Conservation (phyloP, 805 yeast species). For the Kazachstania taianensis region DNA sequence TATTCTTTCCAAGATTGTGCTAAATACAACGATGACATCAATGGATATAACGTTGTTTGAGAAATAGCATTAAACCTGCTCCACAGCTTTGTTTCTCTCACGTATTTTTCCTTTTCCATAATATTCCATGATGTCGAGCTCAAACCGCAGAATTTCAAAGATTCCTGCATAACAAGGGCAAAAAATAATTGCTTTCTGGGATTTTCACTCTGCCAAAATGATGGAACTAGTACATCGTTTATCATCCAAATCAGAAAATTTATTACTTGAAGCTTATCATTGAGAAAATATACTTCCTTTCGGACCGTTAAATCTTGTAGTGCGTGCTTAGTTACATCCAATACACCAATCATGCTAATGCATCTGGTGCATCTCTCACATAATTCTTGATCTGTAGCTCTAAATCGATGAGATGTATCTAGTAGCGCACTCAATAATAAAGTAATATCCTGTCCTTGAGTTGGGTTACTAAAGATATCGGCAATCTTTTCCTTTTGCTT, state of each 20-base stretch:
- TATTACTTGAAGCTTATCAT: conserved; percentile 49
- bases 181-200: conserved; percentile 75
- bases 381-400: conserved; percentile 37
- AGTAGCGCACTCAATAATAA: conserved; percentile 43
- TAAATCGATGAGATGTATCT: conserved; percentile 48
- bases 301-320: conserved; percentile 27
- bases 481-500: conserved; percentile 39
- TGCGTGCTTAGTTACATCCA: conserved; percentile 54
- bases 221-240: conserved; percentile 62
- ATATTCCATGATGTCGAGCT: conserved; percentile 29
- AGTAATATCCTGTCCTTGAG: conserved; percentile 29
- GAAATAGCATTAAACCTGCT: conserved; percentile 52
- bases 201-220: conserved; percentile 83
- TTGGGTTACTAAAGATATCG: conserved; percentile 30
- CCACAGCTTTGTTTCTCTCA: conserved; percentile 41
- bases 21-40: conserved; percentile 59
- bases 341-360: conserved; percentile 65
- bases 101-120: conserved; percentile 16
- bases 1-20: conserved; percentile 44
- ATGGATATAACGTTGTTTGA: conserved; percentile 64
- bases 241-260: conserved; percentile 56
- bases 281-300: conserved; percentile 51
- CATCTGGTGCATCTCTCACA: conserved; percentile 56
- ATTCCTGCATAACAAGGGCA: conserved; percentile 85
- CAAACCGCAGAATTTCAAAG: conserved; percentile 52